phyloP scores from a whole-genome alignment of 2,329 filamentous ascomycete genomes.

The Pezicula carpinea region DNA sequence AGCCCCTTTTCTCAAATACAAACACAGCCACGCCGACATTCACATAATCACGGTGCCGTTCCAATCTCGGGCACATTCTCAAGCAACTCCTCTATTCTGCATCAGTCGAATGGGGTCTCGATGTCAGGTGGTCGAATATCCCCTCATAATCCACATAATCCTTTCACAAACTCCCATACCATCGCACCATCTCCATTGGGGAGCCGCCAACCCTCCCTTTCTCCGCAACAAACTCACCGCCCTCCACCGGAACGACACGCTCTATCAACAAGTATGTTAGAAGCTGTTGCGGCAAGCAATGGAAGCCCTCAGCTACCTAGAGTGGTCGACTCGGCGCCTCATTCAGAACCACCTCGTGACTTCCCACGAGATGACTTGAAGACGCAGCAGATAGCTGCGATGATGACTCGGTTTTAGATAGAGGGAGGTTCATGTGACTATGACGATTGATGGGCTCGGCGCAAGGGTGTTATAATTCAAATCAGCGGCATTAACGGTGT shows the following conservation, averaged over 20 bases:
- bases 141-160: conserved; percentile 27
- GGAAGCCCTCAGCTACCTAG: conserved; percentile 11
- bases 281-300: conserved; percentile 13
- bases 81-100: conserved; percentile 16
- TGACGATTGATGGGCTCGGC: conserved; percentile 20
- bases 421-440: conserved; percentile 16
- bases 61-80: conserved; percentile 30
- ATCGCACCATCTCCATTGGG: conserved; percentile 28
- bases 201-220: conserved; percentile 27
- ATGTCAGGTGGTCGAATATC: conserved; percentile 23
- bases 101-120: conserved; percentile 22
- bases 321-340: not conserved
- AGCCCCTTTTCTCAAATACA: conserved; percentile 29
- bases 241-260: conserved; percentile 13
- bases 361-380: conserved; percentile 18
- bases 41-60: conserved; percentile 30
- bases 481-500: conserved; percentile 15
- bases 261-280: not conserved
- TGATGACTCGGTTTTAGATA: conserved; percentile 21
- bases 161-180: conserved; percentile 25
- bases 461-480: conserved; percentile 11
- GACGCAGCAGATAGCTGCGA: conserved; percentile 17
- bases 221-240: conserved; percentile 23
- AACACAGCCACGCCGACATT: conserved; percentile 31
- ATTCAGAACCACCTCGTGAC: conserved; percentile 17